These are phyloP conservation scores for Leucogyrophana mollusca DNA, from an alignment of 768 basidiomycete genomes.

Conservation along the genomic window DNA sequence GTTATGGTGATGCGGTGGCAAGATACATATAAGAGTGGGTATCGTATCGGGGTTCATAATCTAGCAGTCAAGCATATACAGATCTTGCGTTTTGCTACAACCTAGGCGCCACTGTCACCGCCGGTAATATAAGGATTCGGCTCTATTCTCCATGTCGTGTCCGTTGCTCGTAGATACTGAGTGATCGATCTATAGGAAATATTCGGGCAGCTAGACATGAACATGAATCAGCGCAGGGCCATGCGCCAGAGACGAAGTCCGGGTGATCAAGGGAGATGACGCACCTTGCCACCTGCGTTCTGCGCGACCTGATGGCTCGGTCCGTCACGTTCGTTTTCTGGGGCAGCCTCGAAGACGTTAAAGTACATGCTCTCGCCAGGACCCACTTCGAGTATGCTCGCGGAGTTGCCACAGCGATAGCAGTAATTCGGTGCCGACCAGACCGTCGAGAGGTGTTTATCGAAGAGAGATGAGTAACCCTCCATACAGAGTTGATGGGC, in stretches of 20 bases:
- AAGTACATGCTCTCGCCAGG: conserved; percentile 88
- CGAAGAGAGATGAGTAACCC: conserved; percentile 96
- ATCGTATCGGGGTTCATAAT: conserved; percentile 4
- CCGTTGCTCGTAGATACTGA: not conserved
- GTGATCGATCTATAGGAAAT: conserved; percentile 51
- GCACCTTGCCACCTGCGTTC: conserved; percentile 70
- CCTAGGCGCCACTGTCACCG: conserved; percentile 8
- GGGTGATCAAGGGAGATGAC: conserved; percentile 7
- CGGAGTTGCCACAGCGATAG: conserved; percentile 97
- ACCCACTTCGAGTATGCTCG: conserved; percentile 93
- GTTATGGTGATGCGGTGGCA: conserved; percentile 2
- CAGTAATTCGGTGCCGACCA: conserved; percentile 99
- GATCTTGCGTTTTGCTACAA: conserved; percentile 5
- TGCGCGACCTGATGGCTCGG: conserved; percentile 77
- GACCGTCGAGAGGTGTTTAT: conserved; percentile 92
- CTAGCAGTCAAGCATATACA: conserved; percentile 1
- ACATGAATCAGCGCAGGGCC: conserved; percentile 9
- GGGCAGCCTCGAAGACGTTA: conserved; percentile 98
- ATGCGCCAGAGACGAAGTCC: conserved; percentile 6
- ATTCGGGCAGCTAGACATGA: conserved; percentile 66
- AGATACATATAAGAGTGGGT: not conserved
- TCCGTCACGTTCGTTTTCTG: conserved; percentile 94
- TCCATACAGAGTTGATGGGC: conserved; percentile 99
- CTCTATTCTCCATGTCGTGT: conserved; percentile 5
- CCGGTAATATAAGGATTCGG: conserved; percentile 6